These are phyloP conservation scores for Beauveria scarabaeidicola DNA, from an alignment of 2,329 filamentous ascomycete genomes.

Conservation along the genomic window DNA sequence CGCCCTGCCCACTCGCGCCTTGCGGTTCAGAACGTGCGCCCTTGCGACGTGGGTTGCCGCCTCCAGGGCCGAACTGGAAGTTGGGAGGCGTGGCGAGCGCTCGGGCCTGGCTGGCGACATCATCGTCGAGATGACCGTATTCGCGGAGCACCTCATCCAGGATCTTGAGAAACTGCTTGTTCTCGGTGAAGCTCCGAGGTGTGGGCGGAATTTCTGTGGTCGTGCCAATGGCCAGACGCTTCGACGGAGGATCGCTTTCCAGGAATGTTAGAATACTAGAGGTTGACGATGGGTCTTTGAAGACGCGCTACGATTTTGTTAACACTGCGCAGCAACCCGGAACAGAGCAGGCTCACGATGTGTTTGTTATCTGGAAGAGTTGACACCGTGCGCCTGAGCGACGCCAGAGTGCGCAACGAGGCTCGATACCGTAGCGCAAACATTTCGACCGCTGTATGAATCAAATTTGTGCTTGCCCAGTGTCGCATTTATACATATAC, in stretches of 20 bases:
- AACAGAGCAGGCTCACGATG: constrained; percentile 36
- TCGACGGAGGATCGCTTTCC: constrained; percentile 45
- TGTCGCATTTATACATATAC: neutral
- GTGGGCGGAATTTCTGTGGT: constrained; percentile 52
- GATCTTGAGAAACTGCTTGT: constrained; percentile 49
- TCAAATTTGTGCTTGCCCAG: neutral
- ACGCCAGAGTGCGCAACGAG: neutral
- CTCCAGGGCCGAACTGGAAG: constrained; percentile 42
- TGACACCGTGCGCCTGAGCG: constrained; percentile 29
- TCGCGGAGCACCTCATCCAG: constrained; percentile 48
- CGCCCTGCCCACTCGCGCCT: constrained; percentile 52
- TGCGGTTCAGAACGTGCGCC: constrained; percentile 22
- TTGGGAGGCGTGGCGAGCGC: constrained; percentile 53
- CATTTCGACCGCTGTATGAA: neutral
- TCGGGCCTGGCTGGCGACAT: constrained; percentile 46
- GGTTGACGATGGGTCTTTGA: constrained; percentile 37
- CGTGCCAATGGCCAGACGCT: constrained; percentile 49
- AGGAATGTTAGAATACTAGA: constrained; percentile 52
- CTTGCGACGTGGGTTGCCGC: constrained; percentile 37
- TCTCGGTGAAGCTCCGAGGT: constrained; percentile 50
- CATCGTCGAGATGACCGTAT: constrained; percentile 48
- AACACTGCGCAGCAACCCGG: constrained; percentile 2
- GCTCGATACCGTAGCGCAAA: constrained; percentile 1
- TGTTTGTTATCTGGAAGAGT: constrained; percentile 42
- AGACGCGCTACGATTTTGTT: constrained; percentile 43